Evolutionary conservation across 257 asterid genomes (phyloP).

Genomic region (Petrea volubilis): DNA sequence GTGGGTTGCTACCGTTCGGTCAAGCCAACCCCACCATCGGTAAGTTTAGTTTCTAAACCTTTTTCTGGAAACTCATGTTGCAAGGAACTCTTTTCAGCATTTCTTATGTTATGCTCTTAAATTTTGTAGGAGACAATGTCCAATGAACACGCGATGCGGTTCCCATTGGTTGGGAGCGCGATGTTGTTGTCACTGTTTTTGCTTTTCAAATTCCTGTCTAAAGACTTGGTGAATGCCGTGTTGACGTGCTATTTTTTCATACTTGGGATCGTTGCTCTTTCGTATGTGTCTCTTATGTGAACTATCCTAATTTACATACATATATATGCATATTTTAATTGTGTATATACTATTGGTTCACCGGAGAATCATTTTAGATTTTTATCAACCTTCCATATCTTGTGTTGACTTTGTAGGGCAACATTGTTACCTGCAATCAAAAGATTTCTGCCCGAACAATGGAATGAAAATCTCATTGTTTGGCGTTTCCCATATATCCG

Average conservation of each 20-base stretch:
- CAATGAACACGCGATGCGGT: constrained; percentile 86
- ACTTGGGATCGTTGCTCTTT: constrained; percentile 80
- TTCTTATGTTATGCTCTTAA: neutral
- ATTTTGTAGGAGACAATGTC: constrained; percentile 81
- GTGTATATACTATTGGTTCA: neutral
- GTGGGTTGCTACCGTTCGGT: constrained; percentile 87
- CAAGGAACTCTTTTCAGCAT: neutral
- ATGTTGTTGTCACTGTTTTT: constrained; percentile 80
- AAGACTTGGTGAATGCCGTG: constrained; percentile 90
- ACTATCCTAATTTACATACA: constrained; percentile 24
- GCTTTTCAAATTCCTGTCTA: constrained; percentile 79
- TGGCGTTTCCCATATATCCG: constrained; percentile 73
- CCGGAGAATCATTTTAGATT: neutral
- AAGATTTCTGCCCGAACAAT: constrained; percentile 59
- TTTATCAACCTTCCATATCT: neutral
- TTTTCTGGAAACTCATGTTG: neutral
- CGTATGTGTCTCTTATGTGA: constrained; percentile 54
- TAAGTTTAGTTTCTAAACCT: constrained; percentile 28
- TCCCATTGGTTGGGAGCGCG: constrained; percentile 87
- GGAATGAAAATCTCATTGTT: constrained; percentile 64
- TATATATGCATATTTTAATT: neutral
- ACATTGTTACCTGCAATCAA: constrained; percentile 68
- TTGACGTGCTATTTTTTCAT: constrained; percentile 75
- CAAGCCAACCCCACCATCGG: constrained; percentile 83
- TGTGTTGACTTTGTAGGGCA: constrained; percentile 51